Base-by-base conservation (phyloP, 495 filamentous ascomycete genomes). In the Penicillium samsonianum region DNA sequence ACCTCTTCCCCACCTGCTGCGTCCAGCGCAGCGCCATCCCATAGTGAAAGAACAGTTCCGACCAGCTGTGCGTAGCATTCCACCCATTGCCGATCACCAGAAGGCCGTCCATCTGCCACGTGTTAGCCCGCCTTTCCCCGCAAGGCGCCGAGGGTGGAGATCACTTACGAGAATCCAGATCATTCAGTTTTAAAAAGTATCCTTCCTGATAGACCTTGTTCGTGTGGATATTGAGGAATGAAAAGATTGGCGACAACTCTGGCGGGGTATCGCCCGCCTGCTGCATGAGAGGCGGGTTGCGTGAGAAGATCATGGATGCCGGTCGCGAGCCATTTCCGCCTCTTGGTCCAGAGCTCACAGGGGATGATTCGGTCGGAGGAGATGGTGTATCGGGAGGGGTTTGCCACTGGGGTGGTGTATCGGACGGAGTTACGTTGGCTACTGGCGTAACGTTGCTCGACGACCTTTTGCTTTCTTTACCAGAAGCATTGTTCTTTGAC, bases 171-270 rank as follows among this genome's bases (percentile, higher is more conserved):
- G 83, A 85, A 71, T 97, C 94, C 57, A 96, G 80, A 67, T 98
- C 94, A 72, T 95, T 92, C 42, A 98, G 72, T 70, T 98, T 98
- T 64, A 98, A 68, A 58, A 98, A 98, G 68, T 98, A 98, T 14
- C 94, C 94, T 74, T 98, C 94, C 44, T 96, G 91, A 69, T 97
- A 98, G 46, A 98, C 77, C 75, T 98, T 98, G 71, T 96, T 97
- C 11, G 84, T 85, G 73, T 98, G 95, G 71, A 88, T 96, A 73
- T 96, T 98, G 48, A 98, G 82, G 65, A 90, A 93, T 50, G 84
- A 89, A 72, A 98, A 98, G 62, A 98, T 94, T 23, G 91, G 94
- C 71, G 91, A 89, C 33, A 98, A 80, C 76, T 98, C 94, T 5
- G 95, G 90, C 31, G 91, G 84, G 9, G 91, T 97, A 64, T 96